phyloP scores from a whole-genome alignment of 441 rosid species.

The Francoa sonchifolia region DNA sequence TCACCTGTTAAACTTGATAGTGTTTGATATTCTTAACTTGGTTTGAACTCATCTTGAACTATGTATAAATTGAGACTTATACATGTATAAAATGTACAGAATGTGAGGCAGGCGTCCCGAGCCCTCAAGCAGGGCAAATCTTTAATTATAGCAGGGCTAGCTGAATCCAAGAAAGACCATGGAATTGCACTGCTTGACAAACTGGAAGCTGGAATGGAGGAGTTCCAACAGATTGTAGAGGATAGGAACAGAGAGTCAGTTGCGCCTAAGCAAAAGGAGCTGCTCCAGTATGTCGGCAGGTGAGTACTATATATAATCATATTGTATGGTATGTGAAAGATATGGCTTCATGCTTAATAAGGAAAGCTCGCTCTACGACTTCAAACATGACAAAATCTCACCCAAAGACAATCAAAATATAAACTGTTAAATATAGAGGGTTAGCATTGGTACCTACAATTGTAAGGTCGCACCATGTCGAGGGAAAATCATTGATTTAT shows the following conservation, averaged over 20 bases:
- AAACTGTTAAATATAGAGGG: too few species aligned
- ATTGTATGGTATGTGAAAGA: too few species aligned
- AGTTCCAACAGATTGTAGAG: constrained; percentile 72
- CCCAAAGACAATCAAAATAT: too few species aligned
- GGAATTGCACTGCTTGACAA: constrained; percentile 70
- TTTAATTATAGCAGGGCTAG: constrained; percentile 60
- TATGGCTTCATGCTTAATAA: too few species aligned
- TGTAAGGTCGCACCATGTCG: too few species aligned
- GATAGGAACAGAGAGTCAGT: constrained; percentile 83
- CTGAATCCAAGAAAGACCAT: constrained; percentile 76
- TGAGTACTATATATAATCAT: constrained; percentile 34
- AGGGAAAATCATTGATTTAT: too few species aligned
- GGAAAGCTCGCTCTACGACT: too few species aligned
- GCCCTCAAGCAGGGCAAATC: constrained; percentile 63
- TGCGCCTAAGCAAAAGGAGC: constrained; percentile 79
- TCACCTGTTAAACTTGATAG: too few species aligned
- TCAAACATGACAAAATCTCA: too few species aligned
- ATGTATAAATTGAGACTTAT: constrained; percentile 8
- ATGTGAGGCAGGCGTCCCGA: constrained; percentile 80
- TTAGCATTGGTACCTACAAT: too few species aligned
- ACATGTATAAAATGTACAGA: constrained; percentile 36
- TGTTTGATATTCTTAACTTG: not conserved
- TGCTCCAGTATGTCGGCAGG: constrained; percentile 86
- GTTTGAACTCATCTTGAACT: not conserved
- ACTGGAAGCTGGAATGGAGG: constrained; percentile 77